phyloP scores from a whole-genome alignment of 305 asterid species.

The Fraxinus latifolia region DNA sequence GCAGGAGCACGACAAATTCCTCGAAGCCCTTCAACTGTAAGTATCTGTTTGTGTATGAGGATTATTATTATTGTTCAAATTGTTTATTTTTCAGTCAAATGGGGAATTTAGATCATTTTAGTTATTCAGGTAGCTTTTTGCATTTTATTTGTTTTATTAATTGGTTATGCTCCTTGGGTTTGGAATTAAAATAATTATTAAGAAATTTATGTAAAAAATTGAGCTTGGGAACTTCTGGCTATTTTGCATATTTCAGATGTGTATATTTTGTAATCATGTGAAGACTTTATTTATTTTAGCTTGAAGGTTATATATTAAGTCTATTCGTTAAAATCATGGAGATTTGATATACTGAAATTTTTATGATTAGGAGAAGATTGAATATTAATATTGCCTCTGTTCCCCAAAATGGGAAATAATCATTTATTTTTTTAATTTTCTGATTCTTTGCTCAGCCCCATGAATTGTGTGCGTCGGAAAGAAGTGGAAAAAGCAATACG shows the following conservation, averaged over 20 bases:
- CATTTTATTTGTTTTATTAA: not conserved
- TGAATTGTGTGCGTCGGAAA: not conserved
- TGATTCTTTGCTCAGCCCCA: not conserved
- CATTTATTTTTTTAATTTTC: not conserved
- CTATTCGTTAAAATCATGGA: not conserved
- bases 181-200: not conserved
- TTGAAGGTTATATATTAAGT: not conserved
- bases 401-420: not conserved
- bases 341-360: not conserved
- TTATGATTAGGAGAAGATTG: not conserved
- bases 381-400: not conserved
- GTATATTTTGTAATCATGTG: not conserved
- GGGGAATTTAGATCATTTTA: not conserved
- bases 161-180: not conserved
- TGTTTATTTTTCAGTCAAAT: not conserved
- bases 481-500: not conserved
- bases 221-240: not conserved
- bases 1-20: slow-evolving; percentile 80
- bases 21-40: slow-evolving; percentile 84
- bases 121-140: not conserved
- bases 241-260: not conserved
- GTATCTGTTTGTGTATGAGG: slow-evolving; percentile 17
- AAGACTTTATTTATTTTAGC: not conserved
- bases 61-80: not conserved
- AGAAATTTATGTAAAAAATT: not conserved